Conservation (phyloP, 192 early-diverging fungal genomes). For the Mortierella hygrophila region DNA sequence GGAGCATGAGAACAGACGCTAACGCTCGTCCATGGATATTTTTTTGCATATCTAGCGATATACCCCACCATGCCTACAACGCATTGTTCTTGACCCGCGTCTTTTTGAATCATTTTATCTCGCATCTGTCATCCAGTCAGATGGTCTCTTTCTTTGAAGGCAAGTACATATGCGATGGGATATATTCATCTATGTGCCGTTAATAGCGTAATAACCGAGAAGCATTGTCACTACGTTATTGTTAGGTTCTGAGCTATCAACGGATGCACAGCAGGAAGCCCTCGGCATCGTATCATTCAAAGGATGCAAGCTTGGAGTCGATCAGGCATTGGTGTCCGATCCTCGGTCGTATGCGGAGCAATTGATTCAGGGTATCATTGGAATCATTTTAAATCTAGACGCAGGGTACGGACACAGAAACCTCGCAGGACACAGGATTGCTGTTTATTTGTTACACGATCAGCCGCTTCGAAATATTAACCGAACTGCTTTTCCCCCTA, state of each 20-base stretch:
- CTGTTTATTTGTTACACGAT: background rate
- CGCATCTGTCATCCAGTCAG: slow-evolving; percentile 63
- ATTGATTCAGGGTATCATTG: slow-evolving; percentile 67
- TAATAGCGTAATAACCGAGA: slow-evolving; percentile 16
- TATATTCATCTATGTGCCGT: background rate
- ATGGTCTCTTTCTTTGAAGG: slow-evolving; percentile 75
- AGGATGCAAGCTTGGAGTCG: slow-evolving; percentile 59
- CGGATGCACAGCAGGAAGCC: slow-evolving; percentile 48
- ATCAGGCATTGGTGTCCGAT: slow-evolving; percentile 57
- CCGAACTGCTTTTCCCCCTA: slow-evolving; percentile 5
- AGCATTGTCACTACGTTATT: background rate
- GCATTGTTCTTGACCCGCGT: slow-evolving; percentile 73
- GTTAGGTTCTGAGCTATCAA: slow-evolving; percentile 34
- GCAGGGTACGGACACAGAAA: slow-evolving; percentile 57
- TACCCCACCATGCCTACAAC: slow-evolving; percentile 74
- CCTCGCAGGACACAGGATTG: background rate
- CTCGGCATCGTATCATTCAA: slow-evolving; percentile 55
- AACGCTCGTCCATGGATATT: background rate
- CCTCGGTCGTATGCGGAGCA: slow-evolving; percentile 67
- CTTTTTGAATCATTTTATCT: slow-evolving; percentile 77
- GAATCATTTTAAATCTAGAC: slow-evolving; percentile 67
- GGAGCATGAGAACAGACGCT: background rate
- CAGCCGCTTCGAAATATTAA: background rate
- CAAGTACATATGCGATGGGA: slow-evolving; percentile 18
- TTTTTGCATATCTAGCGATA: slow-evolving; percentile 58